Base-by-base conservation (phyloP, 116 monocot genomes). In the Dioscorea cayenensis region DNA sequence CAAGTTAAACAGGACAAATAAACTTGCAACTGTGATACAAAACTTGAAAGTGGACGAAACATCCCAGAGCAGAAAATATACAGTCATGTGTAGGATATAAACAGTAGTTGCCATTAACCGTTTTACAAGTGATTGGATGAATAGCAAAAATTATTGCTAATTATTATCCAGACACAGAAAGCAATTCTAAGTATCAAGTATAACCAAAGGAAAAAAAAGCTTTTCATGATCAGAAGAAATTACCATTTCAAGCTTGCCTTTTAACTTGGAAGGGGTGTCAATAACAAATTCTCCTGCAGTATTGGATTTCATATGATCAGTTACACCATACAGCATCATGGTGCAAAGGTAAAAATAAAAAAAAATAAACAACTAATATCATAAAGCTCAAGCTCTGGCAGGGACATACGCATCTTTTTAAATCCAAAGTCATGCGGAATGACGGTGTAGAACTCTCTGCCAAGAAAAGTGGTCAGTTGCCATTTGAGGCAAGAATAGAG, bases 391-490 rank as follows among this genome's bases (percentile, higher is more conserved):
- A 68, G 67, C 21, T 20, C 23, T 23, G 25, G 48, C 18, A 49
- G 38, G 18, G 70, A 90, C 92, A 67, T 88, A 96, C 96, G 73
- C 96, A 96, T 96, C 64, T 92, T 96, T 78, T 77, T 90, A 75
- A 92, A 96, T 43, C 96, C 96, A 72, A 90, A 96, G 71, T 92
- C 88, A 78, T 96, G 96, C 25, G 96, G 96, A 36, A 96, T 92
- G 77, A 92, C 88, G 28, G 90, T 92, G 79, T 96, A 92, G 77
- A 96, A 96, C 72, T 96, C 92, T 66, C 96, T 96, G 92, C 72
- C 17, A 64, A 73, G 25, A 66, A 51, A 60, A 64, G 25, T 65
- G 72, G 32, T 32, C 32, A 32, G 2, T 32, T 32, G 32, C 32
- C 2, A 4, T 32, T 32, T 32, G 32, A 32, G 32, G 32, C 32